Evolutionary conservation across 805 yeast species (phyloP).

Genomic region (Myxozyma geophila): DNA sequence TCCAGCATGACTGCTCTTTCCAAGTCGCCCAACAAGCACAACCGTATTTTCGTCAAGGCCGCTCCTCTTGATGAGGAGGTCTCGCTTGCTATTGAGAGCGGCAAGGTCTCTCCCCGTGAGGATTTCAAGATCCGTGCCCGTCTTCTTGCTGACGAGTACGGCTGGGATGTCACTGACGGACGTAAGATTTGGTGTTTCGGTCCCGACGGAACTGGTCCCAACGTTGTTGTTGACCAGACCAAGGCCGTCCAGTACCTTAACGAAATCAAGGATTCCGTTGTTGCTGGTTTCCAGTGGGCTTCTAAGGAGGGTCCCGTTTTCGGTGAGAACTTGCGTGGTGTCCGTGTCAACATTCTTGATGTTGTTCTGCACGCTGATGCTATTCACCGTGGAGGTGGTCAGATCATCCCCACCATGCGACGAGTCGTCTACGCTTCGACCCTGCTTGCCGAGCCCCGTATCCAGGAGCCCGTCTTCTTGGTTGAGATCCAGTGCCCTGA

Average conservation of each 20-base stretch:
- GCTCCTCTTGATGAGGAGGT: constrained; percentile 95
- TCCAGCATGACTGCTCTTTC: constrained; percentile 96
- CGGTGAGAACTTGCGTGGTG: constrained; percentile 95
- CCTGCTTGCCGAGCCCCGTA: constrained; percentile 97
- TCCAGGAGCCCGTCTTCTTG: constrained; percentile 99
- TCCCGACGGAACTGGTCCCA: constrained; percentile 99
- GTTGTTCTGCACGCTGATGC: constrained; percentile 99
- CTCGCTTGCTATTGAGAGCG: constrained; percentile 86
- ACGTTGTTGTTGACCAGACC: constrained; percentile 98
- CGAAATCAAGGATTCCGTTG: constrained; percentile 99
- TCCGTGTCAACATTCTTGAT: constrained; percentile 97
- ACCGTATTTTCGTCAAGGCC: constrained; percentile 98
- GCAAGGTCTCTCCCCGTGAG: constrained; percentile 91
- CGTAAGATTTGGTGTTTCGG: constrained; percentile 99
- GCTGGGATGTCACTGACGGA: constrained; percentile 99
- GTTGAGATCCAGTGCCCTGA: constrained; percentile 99
- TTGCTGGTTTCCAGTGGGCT: constrained; percentile 99
- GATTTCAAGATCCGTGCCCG: constrained; percentile 99
- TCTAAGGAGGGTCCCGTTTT: constrained; percentile 98
- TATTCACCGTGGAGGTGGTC: constrained; percentile 99
- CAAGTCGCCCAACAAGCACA: constrained; percentile 99
- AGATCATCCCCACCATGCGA: constrained; percentile 99
- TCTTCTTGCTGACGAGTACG: constrained; percentile 97
- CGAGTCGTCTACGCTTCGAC: constrained; percentile 98
- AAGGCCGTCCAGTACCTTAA: constrained; percentile 99